Conservation (phyloP, 2,329 filamentous ascomycete species). For the Sphaerulina vaccinii region DNA sequence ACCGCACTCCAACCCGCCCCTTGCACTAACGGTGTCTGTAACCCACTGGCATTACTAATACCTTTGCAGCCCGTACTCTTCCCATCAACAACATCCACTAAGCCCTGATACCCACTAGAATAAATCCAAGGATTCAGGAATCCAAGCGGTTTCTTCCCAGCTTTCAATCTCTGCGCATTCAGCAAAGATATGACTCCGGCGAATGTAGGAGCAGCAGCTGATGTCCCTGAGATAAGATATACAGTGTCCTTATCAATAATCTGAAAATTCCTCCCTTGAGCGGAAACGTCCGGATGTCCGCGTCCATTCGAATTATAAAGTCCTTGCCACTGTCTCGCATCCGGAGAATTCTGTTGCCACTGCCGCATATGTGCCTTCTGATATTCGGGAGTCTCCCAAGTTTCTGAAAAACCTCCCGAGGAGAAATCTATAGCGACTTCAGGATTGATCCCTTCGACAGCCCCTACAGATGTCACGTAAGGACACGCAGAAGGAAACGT, state of each 20-base stretch:
- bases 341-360: constrained; percentile 42
- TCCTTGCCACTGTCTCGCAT: constrained; percentile 39
- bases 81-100: constrained; percentile 50
- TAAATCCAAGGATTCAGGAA: constrained; percentile 64
- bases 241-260: constrained; percentile 45
- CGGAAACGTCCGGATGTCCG: constrained; percentile 48
- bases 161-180: constrained; percentile 32
- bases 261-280: constrained; percentile 53
- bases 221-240: constrained; percentile 50
- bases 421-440: constrained; percentile 44
- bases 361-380: constrained; percentile 42
- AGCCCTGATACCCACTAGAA: constrained; percentile 42
- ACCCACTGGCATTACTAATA: constrained; percentile 28
- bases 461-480: constrained; percentile 49
- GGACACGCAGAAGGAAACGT: constrained; percentile 50
- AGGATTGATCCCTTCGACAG: constrained; percentile 41
- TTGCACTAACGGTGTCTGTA: constrained; percentile 13
- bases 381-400: constrained; percentile 45
- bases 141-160: constrained; percentile 52
- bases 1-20: constrained; percentile 28
- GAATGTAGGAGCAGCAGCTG: constrained; percentile 59
- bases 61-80: constrained; percentile 41
- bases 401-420: constrained; percentile 46
- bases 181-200: constrained; percentile 40
- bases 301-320: constrained; percentile 46